Evolutionary conservation across 148 eudicot species (phyloP).

Genomic region (Cornus kousa): DNA sequence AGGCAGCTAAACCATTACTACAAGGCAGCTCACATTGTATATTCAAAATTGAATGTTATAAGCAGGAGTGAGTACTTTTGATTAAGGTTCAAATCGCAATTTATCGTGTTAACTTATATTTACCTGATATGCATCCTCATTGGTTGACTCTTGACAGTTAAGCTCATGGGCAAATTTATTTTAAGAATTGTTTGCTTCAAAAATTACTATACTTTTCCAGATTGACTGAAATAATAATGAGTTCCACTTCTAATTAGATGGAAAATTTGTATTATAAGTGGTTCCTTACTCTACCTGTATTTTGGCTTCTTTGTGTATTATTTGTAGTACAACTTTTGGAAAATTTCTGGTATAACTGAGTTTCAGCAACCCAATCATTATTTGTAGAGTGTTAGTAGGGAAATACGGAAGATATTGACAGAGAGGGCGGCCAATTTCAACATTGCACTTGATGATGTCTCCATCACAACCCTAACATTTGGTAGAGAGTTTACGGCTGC

Average conservation of each 20-base stretch:
- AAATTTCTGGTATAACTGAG: slow-evolving; percentile 1
- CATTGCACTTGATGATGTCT: slow-evolving; percentile 91
- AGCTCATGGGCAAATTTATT: background rate
- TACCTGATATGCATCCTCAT: background rate
- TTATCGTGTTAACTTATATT: background rate
- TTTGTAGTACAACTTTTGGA: background rate
- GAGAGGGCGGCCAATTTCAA: slow-evolving; percentile 83
- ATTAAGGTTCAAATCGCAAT: background rate
- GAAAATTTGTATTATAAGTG: background rate
- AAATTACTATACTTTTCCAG: background rate
- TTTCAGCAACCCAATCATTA: background rate
- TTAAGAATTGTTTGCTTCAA: background rate
- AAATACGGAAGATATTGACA: slow-evolving; percentile 69
- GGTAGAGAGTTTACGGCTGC: slow-evolving; percentile 93
- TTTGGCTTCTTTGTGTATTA: background rate
- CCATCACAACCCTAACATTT: slow-evolving; percentile 80
- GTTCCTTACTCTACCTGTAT: background rate
- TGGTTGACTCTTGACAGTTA: background rate
- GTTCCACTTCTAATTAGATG: background rate
- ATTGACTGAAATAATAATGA: background rate
- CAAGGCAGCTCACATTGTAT: background rate
- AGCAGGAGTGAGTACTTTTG: background rate
- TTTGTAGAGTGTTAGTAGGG: slow-evolving; percentile 80
- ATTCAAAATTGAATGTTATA: background rate
- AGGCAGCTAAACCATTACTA: slow-evolving; percentile 8